These are phyloP conservation scores for Scenedesmus sp. DNA, from an alignment of 163 green algal species.

Conservation along the genomic window DNA sequence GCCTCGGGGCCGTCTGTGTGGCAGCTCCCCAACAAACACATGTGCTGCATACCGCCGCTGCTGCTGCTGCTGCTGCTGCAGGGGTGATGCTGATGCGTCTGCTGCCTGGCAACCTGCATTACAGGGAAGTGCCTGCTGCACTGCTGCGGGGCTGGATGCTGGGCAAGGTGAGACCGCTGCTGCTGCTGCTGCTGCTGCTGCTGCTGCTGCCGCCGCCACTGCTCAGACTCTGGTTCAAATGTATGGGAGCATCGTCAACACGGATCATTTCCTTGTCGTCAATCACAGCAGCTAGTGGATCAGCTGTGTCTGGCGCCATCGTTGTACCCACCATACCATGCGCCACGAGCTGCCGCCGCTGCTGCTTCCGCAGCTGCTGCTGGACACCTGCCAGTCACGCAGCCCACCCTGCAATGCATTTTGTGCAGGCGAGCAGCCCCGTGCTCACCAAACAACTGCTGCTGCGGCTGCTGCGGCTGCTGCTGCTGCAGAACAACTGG, in stretches of 20 bases:
- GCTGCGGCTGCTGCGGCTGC: neutral
- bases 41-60: neutral
- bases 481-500: conserved; percentile 4
- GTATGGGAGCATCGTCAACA: too few relatives aligned
- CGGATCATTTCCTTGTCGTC: too few relatives aligned
- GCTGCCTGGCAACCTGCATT: neutral
- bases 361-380: neutral
- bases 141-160: conserved; percentile 19
- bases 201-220: too few relatives aligned
- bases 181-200: neutral
- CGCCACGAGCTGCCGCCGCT: neutral
- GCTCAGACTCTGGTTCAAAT: too few relatives aligned
- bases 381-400: neutral
- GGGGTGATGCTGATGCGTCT: neutral
- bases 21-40: too few relatives aligned
- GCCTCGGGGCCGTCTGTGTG: too few relatives aligned
- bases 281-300: too few relatives aligned
- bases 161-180: conserved; percentile 1
- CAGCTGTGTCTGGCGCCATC: too few relatives aligned
- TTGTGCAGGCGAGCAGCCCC: neutral
- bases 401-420: neutral
- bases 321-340: too few relatives aligned
- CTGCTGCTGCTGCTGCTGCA: neutral
- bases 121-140: conserved; percentile 8
- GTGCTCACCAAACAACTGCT: too few relatives aligned